Conservation (phyloP, 108 stramenopile species). For the Pseudonitzschia multistriata region DNA sequence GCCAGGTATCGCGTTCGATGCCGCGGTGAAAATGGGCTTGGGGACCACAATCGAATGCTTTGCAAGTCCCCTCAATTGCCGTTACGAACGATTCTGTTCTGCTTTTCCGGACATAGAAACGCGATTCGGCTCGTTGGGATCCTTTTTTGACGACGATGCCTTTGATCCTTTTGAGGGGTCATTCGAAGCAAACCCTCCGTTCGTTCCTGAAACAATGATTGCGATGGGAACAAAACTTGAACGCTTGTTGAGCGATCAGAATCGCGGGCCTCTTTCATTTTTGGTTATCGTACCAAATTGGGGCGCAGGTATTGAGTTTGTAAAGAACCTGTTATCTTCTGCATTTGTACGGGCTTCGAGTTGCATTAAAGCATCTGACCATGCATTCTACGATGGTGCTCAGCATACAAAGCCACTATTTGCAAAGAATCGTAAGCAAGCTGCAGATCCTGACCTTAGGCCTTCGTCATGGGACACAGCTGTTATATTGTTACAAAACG, state of each 20-base stretch:
- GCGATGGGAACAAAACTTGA: conserved; percentile 40
- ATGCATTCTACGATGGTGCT: conserved; percentile 72
- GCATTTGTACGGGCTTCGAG: conserved; percentile 40
- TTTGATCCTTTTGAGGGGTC: conserved; percentile 27
- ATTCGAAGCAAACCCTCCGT: conserved; percentile 64
- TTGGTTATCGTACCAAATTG: conserved; percentile 82
- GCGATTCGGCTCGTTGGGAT: conserved; percentile 53
- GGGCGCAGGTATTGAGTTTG: conserved; percentile 59
- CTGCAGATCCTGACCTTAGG: conserved; percentile 8
- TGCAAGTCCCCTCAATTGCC: conserved; percentile 66
- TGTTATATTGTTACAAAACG: conserved; percentile 33
- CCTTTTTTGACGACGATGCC: conserved; percentile 46
- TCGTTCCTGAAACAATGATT: conserved; percentile 53
- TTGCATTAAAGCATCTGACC: conserved; percentile 51
- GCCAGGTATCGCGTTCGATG: conserved; percentile 47
- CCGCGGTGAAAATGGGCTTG: conserved; percentile 28
- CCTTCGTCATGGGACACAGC: conserved; percentile 37
- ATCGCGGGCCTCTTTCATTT: conserved; percentile 59
- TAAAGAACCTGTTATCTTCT: conserved; percentile 52
- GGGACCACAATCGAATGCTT: conserved; percentile 57
- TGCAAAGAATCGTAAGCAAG: not conserved
- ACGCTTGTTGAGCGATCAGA: conserved; percentile 23
- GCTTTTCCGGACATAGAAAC: conserved; percentile 64
- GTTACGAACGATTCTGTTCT: conserved; percentile 44
- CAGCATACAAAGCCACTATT: conserved; percentile 41